A percentile compares a stretch with the other conserved stretches of the same genome.
Evolutionary conservation across 345 rosid species (phyloP).

Genomic region (Arabis hirsuta): DNA sequence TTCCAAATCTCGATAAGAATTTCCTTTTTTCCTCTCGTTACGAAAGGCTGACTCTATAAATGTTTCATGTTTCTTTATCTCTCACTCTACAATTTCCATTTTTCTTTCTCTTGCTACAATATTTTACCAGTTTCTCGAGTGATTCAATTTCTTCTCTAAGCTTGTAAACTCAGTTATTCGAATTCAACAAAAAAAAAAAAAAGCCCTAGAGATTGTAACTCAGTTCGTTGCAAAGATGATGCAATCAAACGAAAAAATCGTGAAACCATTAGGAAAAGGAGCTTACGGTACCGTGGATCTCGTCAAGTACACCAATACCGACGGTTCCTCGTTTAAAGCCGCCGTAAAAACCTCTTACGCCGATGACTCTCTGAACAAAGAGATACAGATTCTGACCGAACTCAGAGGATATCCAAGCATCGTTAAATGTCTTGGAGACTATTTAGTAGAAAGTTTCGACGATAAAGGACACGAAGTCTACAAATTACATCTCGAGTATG

Average conservation of each 20-base stretch:
- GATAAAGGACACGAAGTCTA: conserved; percentile 34
- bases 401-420: conserved; percentile 39
- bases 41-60: too few relatives aligned
- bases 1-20: too few relatives aligned
- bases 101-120: too few relatives aligned
- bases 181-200: too few relatives aligned
- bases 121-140: too few relatives aligned
- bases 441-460: conserved; percentile 15
- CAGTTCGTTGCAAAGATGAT: not conserved
- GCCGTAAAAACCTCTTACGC: conserved; percentile 45
- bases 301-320: not conserved
- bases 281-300: not conserved
- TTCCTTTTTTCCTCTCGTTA: too few relatives aligned
- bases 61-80: too few relatives aligned
- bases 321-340: not conserved
- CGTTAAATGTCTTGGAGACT: conserved; percentile 36
- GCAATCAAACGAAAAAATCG: not conserved
- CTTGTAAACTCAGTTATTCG: too few relatives aligned
- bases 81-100: too few relatives aligned
- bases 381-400: conserved; percentile 40
- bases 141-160: too few relatives aligned
- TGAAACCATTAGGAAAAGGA: not conserved
- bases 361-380: conserved; percentile 37
- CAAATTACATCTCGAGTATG: conserved; percentile 50
- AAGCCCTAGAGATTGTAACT: too few relatives aligned